Evolutionary conservation across 352 stramenopile genomes (phyloP).

Genomic region (Peronospora destructor): DNA sequence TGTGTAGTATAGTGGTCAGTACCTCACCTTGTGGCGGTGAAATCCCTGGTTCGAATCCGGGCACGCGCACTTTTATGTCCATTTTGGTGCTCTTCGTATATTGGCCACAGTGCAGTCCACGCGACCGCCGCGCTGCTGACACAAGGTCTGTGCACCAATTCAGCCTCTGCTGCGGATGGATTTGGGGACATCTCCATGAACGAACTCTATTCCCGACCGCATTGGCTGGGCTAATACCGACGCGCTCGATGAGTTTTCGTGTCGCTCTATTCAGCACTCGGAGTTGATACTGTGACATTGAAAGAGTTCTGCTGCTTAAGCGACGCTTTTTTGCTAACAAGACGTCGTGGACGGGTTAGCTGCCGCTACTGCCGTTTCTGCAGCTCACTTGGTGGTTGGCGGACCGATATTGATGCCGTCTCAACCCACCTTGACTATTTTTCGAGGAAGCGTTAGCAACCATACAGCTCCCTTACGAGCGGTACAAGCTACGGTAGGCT

Average conservation of each 20-base stretch:
- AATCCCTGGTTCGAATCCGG: slow-evolving; percentile 16
- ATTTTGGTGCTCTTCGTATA: background rate
- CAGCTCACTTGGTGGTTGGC: too few species aligned
- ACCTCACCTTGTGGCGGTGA: slow-evolving; percentile 19
- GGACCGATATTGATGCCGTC: too few species aligned
- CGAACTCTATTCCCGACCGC: background rate
- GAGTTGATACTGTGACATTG: too few species aligned
- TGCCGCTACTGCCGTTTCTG: too few species aligned
- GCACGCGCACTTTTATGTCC: slow-evolving; percentile 6
- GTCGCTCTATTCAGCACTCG: background rate
- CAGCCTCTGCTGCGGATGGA: too few species aligned
- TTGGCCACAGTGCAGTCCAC: background rate
- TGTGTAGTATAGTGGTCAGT: slow-evolving; percentile 19
- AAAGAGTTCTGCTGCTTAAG: too few species aligned
- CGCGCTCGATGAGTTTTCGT: background rate
- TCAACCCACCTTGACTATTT: too few species aligned
- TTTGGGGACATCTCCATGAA: background rate
- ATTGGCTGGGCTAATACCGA: background rate
- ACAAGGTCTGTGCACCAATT: background rate
- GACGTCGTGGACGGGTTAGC: too few species aligned
- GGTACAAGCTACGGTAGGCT: too few species aligned
- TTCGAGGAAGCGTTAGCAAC: too few species aligned
- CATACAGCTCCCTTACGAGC: background rate
- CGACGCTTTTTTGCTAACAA: too few species aligned
- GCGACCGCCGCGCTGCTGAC: background rate